phyloP scores from a whole-genome alignment of 140 eudicot species.

The Senecio squalidus region DNA sequence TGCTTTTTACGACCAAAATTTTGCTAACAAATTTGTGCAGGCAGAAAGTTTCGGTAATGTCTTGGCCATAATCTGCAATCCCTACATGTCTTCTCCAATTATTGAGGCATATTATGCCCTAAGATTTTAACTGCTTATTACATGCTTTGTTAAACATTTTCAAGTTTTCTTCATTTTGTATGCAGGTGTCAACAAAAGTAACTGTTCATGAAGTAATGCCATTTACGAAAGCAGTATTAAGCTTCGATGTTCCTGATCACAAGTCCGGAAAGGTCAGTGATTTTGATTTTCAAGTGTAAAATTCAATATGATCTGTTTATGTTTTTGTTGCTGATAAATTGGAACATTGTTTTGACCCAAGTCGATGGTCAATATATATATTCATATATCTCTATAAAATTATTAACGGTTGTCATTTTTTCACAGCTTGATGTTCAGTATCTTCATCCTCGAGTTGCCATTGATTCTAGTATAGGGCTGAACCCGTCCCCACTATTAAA shows the following conservation, averaged over 20 bases:
- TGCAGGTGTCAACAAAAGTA: constrained; percentile 85
- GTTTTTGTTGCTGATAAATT: too few species aligned
- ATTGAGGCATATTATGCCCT: neutral
- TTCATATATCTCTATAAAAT: neutral
- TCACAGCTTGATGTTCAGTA: constrained; percentile 84
- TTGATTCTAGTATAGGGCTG: constrained; percentile 77
- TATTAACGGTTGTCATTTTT: constrained; percentile 16
- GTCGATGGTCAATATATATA: too few species aligned
- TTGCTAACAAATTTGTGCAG: too few species aligned
- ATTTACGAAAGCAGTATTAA: constrained; percentile 59
- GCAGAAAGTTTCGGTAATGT: too few species aligned
- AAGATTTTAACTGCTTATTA: too few species aligned
- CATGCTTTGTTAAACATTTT: neutral
- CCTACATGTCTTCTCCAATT: neutral
- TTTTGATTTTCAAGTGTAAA: constrained; percentile 8
- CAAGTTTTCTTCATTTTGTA: constrained; percentile 7
- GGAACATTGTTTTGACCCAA: too few species aligned
- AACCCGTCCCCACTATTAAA: constrained; percentile 73
- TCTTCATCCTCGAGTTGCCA: constrained; percentile 54
- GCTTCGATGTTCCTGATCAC: constrained; percentile 93
- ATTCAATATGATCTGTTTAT: neutral
- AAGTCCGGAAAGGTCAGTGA: constrained; percentile 89
- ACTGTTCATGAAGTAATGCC: constrained; percentile 59
- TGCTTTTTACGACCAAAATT: neutral
- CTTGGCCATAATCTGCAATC: too few species aligned